A percentile compares a stretch with the other conserved stretches of the same genome.
Conservation (phyloP, 2,329 filamentous ascomycete genomes). For the Metarhizium sp. region DNA sequence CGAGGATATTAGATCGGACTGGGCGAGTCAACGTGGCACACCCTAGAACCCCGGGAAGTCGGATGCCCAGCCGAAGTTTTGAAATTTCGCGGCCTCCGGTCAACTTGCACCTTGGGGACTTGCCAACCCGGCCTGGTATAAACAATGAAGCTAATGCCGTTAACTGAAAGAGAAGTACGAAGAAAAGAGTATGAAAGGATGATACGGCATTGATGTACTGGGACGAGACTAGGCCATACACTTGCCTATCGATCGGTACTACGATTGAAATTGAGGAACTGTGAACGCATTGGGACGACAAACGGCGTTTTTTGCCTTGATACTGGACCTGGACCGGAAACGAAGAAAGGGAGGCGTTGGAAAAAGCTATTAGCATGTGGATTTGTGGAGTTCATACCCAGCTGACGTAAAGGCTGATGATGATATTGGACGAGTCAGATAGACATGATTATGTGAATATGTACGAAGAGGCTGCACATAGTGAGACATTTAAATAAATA, state of each 20-base stretch:
- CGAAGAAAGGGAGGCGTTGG: neutral
- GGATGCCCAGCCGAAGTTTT: conserved; percentile 46
- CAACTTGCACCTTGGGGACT: conserved; percentile 3
- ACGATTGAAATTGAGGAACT: neutral
- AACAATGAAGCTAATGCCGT: neutral
- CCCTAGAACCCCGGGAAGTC: conserved; percentile 43
- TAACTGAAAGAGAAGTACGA: neutral
- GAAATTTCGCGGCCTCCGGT: conserved; percentile 37
- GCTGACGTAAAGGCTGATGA: neutral
- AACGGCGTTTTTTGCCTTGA: neutral
- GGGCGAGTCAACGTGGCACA: conserved; percentile 50
- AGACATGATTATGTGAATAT: neutral
- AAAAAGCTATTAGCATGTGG: neutral
- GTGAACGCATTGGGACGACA: neutral
- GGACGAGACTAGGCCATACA: neutral
- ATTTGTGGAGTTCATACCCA: neutral
- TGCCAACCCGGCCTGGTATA: neutral
- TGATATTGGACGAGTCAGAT: neutral
- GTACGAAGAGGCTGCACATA: neutral
- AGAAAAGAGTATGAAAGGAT: neutral
- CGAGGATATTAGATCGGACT: conserved; percentile 38
- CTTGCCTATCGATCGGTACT: neutral
- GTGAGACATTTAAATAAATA: neutral
- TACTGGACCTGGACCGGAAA: neutral
- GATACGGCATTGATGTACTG: no score